Evolutionary conservation across 2,329 filamentous ascomycete genomes (phyloP), one percentile per base, ranked within the genome.

Genomic region (Madurella mycetomatis): DNA sequence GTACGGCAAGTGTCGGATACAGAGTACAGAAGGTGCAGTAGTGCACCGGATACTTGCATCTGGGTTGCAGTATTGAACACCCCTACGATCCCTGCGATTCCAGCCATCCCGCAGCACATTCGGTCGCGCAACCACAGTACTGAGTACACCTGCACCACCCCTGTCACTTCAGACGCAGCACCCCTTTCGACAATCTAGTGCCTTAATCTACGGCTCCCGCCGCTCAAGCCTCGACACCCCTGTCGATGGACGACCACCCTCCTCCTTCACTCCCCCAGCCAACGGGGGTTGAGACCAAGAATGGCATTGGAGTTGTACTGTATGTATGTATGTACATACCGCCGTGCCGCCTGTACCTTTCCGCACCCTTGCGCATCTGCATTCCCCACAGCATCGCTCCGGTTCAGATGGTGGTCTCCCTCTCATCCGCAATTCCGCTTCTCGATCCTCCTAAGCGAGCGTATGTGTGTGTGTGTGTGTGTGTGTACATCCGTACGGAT

Each of bases 21-120:
- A 25, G 25, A 25, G 25, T 25, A 25, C 13, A 11, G 9, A 12
- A 11, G 11, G 11, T 37, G n/a, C n/a, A n/a, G n/a, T n/a, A n/a
- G n/a, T n/a, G n/a, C n/a, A 37, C 34, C 9, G 13, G 9, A 37
- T 47, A 41, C 49, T 34, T 46, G 18, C 15, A 17, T 8, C 44
- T 52, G 39, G 54, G 55, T 60, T 57, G 48, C 59, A 59, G 57
- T 54, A 57, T 59, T 57, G 58, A 59, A 51, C 25, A 40, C 51
- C 49, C 50, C 45, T 47, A 32, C 30, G 15, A 25, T 25, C 25
- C 25, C 25, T 4, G 7, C 25, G 4, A 25, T 25, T 7, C 25
- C 25, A 25, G 25, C 25, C 25, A 25, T 25, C 25, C 25, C 25
- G 25, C 25, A 25, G 25, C 4, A 25, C 25, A 25, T 25, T 25